Evolutionary conservation across 176 grass and related monocot species (phyloP).

Genomic region (Tillandsia leiboldiana): DNA sequence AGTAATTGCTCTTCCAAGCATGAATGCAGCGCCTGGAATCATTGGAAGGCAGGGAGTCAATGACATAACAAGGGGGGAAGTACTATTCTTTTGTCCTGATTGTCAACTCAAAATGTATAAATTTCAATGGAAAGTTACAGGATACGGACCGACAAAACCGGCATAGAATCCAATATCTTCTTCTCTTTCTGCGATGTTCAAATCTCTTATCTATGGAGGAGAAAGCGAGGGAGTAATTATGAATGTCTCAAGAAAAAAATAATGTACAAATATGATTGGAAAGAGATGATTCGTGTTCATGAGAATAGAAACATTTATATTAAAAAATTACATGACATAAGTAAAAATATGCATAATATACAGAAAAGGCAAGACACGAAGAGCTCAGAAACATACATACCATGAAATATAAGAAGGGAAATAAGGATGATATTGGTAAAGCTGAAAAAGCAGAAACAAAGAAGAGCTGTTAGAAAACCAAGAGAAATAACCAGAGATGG

Average conservation of each 20-base stretch:
- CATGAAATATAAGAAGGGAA: slow-evolving; percentile 83
- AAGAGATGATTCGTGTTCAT: not conserved
- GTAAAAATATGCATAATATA: not conserved
- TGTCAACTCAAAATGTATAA: not conserved
- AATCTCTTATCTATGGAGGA: slow-evolving; percentile 66
- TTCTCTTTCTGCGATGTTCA: slow-evolving; percentile 69
- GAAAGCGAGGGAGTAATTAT: slow-evolving; percentile 1
- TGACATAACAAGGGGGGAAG: not conserved
- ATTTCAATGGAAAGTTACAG: not conserved
- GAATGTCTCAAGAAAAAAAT: not conserved
- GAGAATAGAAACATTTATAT: not conserved
- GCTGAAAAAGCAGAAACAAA: slow-evolving; percentile 36
- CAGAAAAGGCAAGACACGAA: not conserved
- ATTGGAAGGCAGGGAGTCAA: slow-evolving; percentile 4
- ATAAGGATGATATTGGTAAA: slow-evolving; percentile 57
- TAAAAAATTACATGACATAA: not conserved
- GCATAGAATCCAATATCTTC: slow-evolving; percentile 99
- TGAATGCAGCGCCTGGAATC: slow-evolving; percentile 83
- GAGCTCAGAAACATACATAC: slow-evolving; percentile 25
- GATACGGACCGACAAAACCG: slow-evolving; percentile 74
- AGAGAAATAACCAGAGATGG: too few relatives aligned
- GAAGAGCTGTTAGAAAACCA: slow-evolving; percentile 12
- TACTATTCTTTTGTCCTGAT: not conserved
- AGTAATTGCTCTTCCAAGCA: slow-evolving; percentile 88
- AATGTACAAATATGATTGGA: not conserved